Base-by-base conservation (phyloP, 441 rosid genomes). In the Pelargonium hybrid region DNA sequence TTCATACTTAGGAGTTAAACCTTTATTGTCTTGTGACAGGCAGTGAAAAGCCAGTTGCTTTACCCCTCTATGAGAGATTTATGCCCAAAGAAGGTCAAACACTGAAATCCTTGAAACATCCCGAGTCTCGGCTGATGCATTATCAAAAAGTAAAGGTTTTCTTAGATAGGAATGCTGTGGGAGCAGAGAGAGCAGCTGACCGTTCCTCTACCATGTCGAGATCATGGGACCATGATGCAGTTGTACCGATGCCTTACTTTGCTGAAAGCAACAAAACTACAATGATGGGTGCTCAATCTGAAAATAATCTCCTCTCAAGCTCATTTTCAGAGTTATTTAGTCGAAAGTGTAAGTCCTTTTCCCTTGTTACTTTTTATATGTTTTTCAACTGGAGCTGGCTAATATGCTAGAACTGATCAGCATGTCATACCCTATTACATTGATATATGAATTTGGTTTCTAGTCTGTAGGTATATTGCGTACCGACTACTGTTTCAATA, bases 291-390 rank as follows among this genome's bases (percentile, higher is more conserved):
- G 68, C 78, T 56, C 81, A 75, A 69, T 74, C 76, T 56, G 88
- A 85, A 80, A 84, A 82, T 70, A 82, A 84, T 75, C 87, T 85
- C 61, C 85, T 88, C 77, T 85, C 90, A 37, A 83, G 87, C 80
- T 87, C 91, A 2, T 74, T 85, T 65, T 83, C 91, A 0, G 88
- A 87, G 37, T 74, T 85, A 74, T 82, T 84, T 77, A 76, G 77
- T 74, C 71, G 79, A 76, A 84, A 85, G 52, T 17, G 91, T 85
- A 80, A 76, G 88, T 65, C 71, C 67, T 75, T 56, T 6, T 2
- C 61, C 59, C 61, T 18, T 17, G 8, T 11, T 39, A 39, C 45
- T 39, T 17, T 48, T n/a, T 48, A 4, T 4, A 48, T 72, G 45
- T 57, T 25, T 41, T 26, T 56, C 6, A 61, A 29, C 15, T 13